A percentile compares a stretch with the other conserved stretches of the same genome.
Conservation (phyloP, 306 rosid genomes). For the Pterocarpus macrocarpus region DNA sequence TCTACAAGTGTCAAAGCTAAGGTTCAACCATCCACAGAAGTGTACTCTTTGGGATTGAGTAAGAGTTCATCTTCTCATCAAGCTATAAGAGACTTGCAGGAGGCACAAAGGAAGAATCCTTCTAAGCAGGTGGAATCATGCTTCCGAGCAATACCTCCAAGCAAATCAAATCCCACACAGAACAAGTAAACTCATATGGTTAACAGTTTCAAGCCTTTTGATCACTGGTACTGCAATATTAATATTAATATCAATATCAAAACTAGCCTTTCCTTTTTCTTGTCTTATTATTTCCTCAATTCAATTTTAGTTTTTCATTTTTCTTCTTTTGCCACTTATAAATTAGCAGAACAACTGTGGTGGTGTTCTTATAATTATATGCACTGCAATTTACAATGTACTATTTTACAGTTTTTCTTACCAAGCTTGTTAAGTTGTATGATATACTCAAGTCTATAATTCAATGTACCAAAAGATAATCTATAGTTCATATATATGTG, state of each 20-base stretch:
- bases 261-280: conserved; percentile 11
- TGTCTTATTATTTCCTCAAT: too few species aligned
- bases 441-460: not conserved
- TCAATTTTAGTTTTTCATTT: not conserved
- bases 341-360: not conserved
- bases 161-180: conserved; percentile 65
- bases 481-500: not conserved
- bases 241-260: conserved; percentile 19
- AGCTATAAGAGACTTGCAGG: conserved; percentile 50
- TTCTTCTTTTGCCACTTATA: not conserved
- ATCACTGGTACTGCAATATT: conserved; percentile 45
- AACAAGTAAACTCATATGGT: conserved; percentile 59
- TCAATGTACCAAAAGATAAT: not conserved
- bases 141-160: conserved; percentile 69
- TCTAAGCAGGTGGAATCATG: conserved; percentile 55
- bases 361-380: conserved; percentile 4
- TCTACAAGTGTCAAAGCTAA: conserved; percentile 37
- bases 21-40: conserved; percentile 38
- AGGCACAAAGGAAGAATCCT: conserved; percentile 44
- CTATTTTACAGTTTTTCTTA: conserved; percentile 37
- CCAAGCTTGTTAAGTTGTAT: conserved; percentile 29
- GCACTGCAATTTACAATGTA: conserved; percentile 42
- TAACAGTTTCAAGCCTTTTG: conserved; percentile 43
- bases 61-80: conserved; percentile 53
- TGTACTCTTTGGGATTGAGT: conserved; percentile 37